phyloP scores from a whole-genome alignment of 768 basidiomycete genomes.

The Mycena kentingensis region DNA sequence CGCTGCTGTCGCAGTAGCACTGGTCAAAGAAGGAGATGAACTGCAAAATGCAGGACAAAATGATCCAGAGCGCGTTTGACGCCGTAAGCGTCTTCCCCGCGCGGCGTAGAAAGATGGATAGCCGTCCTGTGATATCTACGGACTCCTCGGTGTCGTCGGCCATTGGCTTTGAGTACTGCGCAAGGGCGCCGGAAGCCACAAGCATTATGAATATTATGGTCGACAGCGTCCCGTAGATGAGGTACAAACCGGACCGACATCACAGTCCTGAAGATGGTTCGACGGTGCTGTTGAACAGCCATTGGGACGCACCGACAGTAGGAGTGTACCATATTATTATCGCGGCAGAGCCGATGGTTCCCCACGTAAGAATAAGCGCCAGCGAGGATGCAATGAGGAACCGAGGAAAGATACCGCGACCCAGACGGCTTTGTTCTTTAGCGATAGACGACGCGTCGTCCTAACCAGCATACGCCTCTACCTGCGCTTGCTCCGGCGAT shows the following conservation, averaged over 20 bases:
- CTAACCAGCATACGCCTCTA: conserved; percentile 20
- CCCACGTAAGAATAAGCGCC: conserved; percentile 33
- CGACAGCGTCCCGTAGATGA: conserved; percentile 27
- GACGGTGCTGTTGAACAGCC: not conserved
- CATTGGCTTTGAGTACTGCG: conserved; percentile 26
- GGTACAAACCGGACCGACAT: conserved; percentile 26
- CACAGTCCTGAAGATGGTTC: conserved; percentile 20
- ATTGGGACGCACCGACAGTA: conserved; percentile 23
- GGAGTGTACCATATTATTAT: conserved; percentile 31
- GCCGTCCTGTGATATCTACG: conserved; percentile 2
- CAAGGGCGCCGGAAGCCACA: conserved; percentile 30
- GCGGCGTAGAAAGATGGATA: conserved; percentile 32
- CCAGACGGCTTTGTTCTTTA: conserved; percentile 16
- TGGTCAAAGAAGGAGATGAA: conserved; percentile 35
- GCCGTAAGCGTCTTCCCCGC: conserved; percentile 33
- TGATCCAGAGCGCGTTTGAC: conserved; percentile 34
- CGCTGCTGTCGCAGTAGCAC: conserved; percentile 41
- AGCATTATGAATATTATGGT: conserved; percentile 29
- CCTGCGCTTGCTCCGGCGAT: conserved; percentile 25
- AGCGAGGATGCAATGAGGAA: conserved; percentile 23
- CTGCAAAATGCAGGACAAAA: conserved; percentile 34
- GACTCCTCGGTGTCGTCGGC: not conserved
- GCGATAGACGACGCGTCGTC: not conserved
- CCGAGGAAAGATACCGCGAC: conserved; percentile 25
- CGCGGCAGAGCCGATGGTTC: conserved; percentile 31